Evolutionary conservation across 23 red algal genomes (phyloP), one percentile per base, ranked within the genome.

Genomic region (Pyropia yezoensis): DNA sequence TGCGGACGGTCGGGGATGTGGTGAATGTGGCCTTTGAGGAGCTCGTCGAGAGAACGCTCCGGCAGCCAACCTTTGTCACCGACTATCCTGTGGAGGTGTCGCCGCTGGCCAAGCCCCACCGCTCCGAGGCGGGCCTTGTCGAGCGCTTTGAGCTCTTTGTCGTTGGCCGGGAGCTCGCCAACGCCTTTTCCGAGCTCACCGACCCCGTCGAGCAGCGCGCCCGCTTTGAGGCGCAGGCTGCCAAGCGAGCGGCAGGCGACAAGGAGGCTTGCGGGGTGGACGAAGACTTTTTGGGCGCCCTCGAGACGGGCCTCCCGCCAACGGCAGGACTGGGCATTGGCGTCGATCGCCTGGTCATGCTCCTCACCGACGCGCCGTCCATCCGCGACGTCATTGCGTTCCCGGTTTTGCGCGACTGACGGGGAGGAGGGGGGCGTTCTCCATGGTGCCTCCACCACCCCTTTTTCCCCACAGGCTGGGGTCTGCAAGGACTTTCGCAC

Each of bases 381-480:
- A 97, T 97, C 25, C 93, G 93, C 45, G 82, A 97, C 59, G 93
- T 90, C 6, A 89, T 95, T 49, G 76, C 81, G 13, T 95, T 95
- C 67, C 78, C 87, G 20, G 80, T 47, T 8, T 13, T 47, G 39
- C 39, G 39, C 39, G 39, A 47, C 39, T 47, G 39, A 47, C 39
- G 39, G 39, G 30, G 30, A 6, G 30, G 39, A 13, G 30, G 30
- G 30, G 30, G 6, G 30, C 30, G 30, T n/a, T n/a, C n/a, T n/a
- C n/a, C n/a, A n/a, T n/a, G n/a, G n/a, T n/a, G n/a, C 30, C 6
- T 33, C 30, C 30, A 33, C 30, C 30, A 33, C 30, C 30, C 30
- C 3, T 6, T 33, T 6, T 6, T 33, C 30, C 30, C 30, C 30
- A 3, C 30, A n/a, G n/a, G n/a, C n/a, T n/a, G n/a, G n/a, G n/a